Base-by-base conservation (phyloP, 345 rosid species). In the Pistacia vera region DNA sequence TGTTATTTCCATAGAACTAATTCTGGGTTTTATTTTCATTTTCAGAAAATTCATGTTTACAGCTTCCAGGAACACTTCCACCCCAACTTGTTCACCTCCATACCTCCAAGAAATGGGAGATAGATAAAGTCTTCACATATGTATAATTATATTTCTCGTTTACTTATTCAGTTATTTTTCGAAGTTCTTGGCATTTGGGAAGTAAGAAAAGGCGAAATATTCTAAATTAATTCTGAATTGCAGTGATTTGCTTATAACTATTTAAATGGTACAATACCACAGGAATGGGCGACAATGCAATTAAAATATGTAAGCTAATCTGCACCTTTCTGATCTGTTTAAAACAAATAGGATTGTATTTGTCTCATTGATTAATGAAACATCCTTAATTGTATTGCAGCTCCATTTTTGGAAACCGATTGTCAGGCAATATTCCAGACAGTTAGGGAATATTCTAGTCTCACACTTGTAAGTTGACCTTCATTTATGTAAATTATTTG, bases 11-110 rank as follows among this genome's bases (percentile, higher is more conserved):
- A 11, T 16, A 2, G 56, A 52, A 52, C 56, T 52, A 2, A 52
- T 52, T 52, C 56, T 11, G 56, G 56, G 16, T 52, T 30, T 11
- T 52, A 11, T 52, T 11, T 69, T 48, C 70, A 25, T 79, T 41
- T 83, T 77, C 77, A 91, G 93, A 52, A 49, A 11, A 63, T 81
- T 94, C 54, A 85, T 84, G 86, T 58, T 59, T 77, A 73, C 61
- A 94, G 78, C 71, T 94, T 73, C 83, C 91, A 0, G 98, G 98
- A 66, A 78, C 75, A 64, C 93, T 92, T 30, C 93, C 97, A 57
- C 83, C 90, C 63, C 84, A 90, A 75, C 74, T 92, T 33, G 78
- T 13, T 17, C 57, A 16, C n/a, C 57, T 54, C 57, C 57, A 5
- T 3, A 17, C 18, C 16, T 54, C 57, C 57, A 14, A 17, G 18